Base-by-base conservation (phyloP, 139 green algal species). In the Edaphochlamys debaryana region DNA sequence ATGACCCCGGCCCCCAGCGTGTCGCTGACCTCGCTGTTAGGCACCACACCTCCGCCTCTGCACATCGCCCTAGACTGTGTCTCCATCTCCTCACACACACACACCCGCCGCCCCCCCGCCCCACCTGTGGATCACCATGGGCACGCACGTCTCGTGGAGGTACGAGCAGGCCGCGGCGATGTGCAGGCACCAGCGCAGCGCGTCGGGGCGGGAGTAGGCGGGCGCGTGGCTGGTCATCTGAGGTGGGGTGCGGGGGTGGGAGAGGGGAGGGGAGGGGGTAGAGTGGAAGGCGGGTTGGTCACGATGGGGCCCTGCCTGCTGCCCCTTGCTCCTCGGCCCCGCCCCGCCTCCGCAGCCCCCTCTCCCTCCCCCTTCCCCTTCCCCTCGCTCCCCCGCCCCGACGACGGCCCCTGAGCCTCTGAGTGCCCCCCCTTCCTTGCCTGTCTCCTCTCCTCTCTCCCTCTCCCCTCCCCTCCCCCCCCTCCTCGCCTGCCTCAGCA, bases 101-200 rank as follows among this genome's bases (percentile, higher is more conserved):
- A n/a, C n/a, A n/a, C n/a, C n/a, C n/a, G n/a, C n/a, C 48, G 3
- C n/a, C 17, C 48, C 20, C 32, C 9, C 48, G 71, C 68, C 82
- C 6, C 50, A 58, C 50, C 50, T 86, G 85, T 98, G 95, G 27
- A 98, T 93, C 36, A 98, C 92, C 82, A 95, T 93, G 29, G 94
- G 92, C 5, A 81, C 72, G 67, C 90, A 93, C 37, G 93, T 86
- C 0, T 67, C 45, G 78, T 98, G 94, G 29, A 96, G 89, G 90
- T 97, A 97, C 71, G 91, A 38, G 80, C 95, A 79, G 5, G 92
- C 93, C 34, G 88, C 77, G 1, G 93, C 92, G 2, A 95, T 82
- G 67, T 93, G 82, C 27, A 88, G 62, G 29, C 85, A 70, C 94
- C 94, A 97, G 8, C 80, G 86, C 68, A 96, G 73, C 20, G 94